phyloP scores from a whole-genome alignment of 768 basidiomycete species.

The Boletus rubroflammeus region DNA sequence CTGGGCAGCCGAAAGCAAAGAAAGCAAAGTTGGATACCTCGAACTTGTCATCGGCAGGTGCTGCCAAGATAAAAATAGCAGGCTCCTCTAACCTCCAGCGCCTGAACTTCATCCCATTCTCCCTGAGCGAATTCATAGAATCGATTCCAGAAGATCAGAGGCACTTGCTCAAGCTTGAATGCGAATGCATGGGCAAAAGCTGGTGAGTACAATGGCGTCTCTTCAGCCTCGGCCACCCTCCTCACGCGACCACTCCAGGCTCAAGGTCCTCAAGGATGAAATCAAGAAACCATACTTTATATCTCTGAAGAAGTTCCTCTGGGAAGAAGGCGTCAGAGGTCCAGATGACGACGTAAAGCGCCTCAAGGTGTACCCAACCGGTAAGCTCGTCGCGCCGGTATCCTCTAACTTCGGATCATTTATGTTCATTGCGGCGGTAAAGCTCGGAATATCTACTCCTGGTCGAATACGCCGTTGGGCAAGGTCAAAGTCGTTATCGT shows the following conservation, averaged over 20 bases:
- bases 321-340: slow-evolving; percentile 58
- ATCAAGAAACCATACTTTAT: slow-evolving; percentile 77
- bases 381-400: slow-evolving; percentile 43
- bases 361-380: slow-evolving; percentile 71
- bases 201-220: slow-evolving; percentile 41
- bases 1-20: slow-evolving; percentile 39
- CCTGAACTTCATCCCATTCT: slow-evolving; percentile 70
- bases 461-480: slow-evolving; percentile 85
- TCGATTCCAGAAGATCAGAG: slow-evolving; percentile 57
- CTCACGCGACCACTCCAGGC: slow-evolving; percentile 41
- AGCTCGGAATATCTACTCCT: slow-evolving; percentile 87
- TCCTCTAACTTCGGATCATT: slow-evolving; percentile 1
- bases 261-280: slow-evolving; percentile 71
- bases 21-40: slow-evolving; percentile 41
- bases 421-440: slow-evolving; percentile 16
- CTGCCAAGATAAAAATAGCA: slow-evolving; percentile 5
- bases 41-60: slow-evolving; percentile 18
- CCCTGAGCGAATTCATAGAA: slow-evolving; percentile 47
- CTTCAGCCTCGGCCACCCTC: background rate
- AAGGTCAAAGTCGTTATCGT: slow-evolving; percentile 86
- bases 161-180: slow-evolving; percentile 61
- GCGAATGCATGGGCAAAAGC: slow-evolving; percentile 68
- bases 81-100: slow-evolving; percentile 25
- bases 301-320: slow-evolving; percentile 64
- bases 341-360: slow-evolving; percentile 42